A percentile compares a stretch with the other conserved stretches of the same genome.
These are phyloP conservation scores for Prunus yedoensis DNA, from an alignment of 331 rosid species.

Conservation along the genomic window DNA sequence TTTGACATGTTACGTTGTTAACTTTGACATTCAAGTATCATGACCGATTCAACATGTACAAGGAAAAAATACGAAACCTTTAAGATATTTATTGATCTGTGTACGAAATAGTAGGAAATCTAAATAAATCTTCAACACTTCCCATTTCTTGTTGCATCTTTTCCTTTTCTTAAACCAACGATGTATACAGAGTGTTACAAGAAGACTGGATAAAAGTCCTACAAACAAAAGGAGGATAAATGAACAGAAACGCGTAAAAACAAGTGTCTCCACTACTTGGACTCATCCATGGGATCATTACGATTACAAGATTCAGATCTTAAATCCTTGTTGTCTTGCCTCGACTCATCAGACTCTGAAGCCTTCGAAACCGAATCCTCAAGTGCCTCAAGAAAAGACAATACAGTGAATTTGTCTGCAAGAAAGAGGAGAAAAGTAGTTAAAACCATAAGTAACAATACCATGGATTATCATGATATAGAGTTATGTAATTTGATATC, in stretches of 20 bases:
- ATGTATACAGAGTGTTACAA: conserved; percentile 1
- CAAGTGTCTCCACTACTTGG: conserved; percentile 38
- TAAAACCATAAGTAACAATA: neutral
- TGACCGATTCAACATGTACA: neutral
- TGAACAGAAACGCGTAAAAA: neutral
- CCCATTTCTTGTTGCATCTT: conserved; percentile 9
- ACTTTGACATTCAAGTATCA: neutral
- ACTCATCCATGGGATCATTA: conserved; percentile 72
- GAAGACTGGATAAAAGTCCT: conserved; percentile 2
- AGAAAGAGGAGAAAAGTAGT: conserved; percentile 4
- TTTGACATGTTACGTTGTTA: neutral
- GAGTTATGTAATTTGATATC: neutral
- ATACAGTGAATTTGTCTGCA: conserved; percentile 86
- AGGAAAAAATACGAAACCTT: neutral
- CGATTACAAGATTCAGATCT: conserved; percentile 68
- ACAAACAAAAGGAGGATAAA: neutral
- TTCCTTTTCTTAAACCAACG: neutral
- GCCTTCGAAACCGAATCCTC: conserved; percentile 74
- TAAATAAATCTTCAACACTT: neutral
- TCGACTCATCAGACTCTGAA: conserved; percentile 43
- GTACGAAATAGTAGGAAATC: neutral
- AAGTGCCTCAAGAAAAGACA: conserved; percentile 91
- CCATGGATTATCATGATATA: neutral
- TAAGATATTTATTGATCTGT: neutral
- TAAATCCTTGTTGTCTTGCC: conserved; percentile 66